Base-by-base conservation (phyloP, 202 grass and related monocot species). In the Bolboschoenoplectus hybrid region DNA sequence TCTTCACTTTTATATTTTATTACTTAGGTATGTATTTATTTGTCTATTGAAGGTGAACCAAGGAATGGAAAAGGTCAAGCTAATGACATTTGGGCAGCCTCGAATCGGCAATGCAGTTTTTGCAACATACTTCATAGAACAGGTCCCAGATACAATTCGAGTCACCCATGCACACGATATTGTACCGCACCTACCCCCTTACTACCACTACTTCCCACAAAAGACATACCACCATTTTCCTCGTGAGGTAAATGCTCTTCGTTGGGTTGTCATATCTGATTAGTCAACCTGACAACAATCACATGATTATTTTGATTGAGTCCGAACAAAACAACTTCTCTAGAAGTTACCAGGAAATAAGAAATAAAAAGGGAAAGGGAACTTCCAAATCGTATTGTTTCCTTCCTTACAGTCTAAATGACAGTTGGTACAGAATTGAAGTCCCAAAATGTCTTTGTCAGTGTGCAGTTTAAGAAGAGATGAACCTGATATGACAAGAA, bases 151-250 rank as follows among this genome's bases (percentile, higher is more conserved):
- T 73, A 91, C 97, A 44, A 90, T 99, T 81, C 86, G 97, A 87
- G 89, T 99, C 81, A 99, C 93, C 78, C 75, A 99, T 50, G 93
- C 82, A 17, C 86, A 91, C 9, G 97, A 99, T 90, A 93, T 97
- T 16, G 97, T 99, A 64, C 92, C 93, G 61, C 97, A 99, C 70
- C 85, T 99, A 55, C 97, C 97, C 77, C 97, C 97, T 16, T 97
- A 93, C 71, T 99, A 92, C 82, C 36, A 80, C 36, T 88, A 91
- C 88, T 99, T 99, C 75, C 93, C 97, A 1, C 84, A 92, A 53
- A 99, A 99, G 87, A 99, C 97, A 50, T 99, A 97, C 83, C 97
- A 99, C 84, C 97, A 97, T 86, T 97, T 99, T 73, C 86, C 93
- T 84, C 90, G 85, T 87, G 97, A 99, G 93, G 97, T 94, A 91